A percentile compares a stretch with the other conserved stretches of the same genome.
Evolutionary conservation across 2,329 filamentous ascomycete genomes (phyloP).

Genomic region (Magnaporthiopsis rhizophila): DNA sequence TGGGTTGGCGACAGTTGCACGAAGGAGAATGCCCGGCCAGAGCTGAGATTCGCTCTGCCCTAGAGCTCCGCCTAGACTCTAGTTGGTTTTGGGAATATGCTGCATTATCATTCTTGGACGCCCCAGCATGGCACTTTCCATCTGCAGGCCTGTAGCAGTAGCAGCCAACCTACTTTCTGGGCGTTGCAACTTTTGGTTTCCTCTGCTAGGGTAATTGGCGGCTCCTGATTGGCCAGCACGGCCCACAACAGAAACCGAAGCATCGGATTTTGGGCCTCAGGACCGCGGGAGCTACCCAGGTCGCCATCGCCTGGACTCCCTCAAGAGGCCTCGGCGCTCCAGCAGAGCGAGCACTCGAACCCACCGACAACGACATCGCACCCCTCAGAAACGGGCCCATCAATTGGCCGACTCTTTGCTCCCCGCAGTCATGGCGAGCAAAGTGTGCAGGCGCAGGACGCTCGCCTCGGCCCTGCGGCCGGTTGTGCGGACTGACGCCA

Average conservation of each 20-base stretch:
- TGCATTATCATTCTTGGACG: background rate
- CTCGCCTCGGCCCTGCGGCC: constrained; percentile 49
- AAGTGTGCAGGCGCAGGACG: constrained; percentile 47
- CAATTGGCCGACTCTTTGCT: constrained; percentile 37
- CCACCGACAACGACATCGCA: constrained; percentile 1
- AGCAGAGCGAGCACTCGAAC: background rate
- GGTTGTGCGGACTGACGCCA: constrained; percentile 27
- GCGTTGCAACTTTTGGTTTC: background rate
- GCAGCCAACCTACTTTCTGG: too few species aligned
- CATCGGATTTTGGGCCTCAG: background rate
- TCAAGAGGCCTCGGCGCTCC: background rate
- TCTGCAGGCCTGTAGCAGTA: background rate
- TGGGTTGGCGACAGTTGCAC: constrained; percentile 2
- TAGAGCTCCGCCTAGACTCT: background rate
- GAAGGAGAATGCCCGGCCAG: constrained; percentile 6
- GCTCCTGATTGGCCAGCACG: background rate
- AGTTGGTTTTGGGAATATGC: background rate
- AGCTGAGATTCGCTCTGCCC: background rate
- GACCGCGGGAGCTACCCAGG: background rate
- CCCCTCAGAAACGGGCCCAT: constrained; percentile 10
- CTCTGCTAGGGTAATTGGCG: background rate
- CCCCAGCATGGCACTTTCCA: background rate
- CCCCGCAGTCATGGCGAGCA: constrained; percentile 48
- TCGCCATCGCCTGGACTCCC: constrained; percentile 1
- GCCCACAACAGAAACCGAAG: background rate